Evolutionary conservation across 495 filamentous ascomycete genomes (phyloP).

Genomic region (Cercophora newfieldiana): DNA sequence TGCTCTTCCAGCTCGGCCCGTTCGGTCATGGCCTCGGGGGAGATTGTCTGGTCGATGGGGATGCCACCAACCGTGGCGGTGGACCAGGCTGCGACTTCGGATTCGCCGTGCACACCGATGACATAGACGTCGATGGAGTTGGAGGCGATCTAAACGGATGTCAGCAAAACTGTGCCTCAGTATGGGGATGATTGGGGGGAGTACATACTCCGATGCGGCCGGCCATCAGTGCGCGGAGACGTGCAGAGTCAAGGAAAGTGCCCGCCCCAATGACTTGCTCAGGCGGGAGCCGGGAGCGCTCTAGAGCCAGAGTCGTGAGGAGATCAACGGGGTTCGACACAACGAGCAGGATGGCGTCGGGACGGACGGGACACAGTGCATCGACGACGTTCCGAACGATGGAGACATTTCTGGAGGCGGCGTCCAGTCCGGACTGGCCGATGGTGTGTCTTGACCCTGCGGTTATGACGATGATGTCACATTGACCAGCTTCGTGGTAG

Average conservation of each 20-base stretch:
- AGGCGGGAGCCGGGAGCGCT: constrained; percentile 38
- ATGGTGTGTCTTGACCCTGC: constrained; percentile 44
- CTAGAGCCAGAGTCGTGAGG: constrained; percentile 42
- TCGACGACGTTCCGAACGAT: constrained; percentile 40
- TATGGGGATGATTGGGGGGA: background rate
- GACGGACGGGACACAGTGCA: constrained; percentile 40
- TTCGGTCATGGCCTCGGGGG: constrained; percentile 11
- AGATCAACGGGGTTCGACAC: constrained; percentile 53
- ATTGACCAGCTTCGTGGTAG: constrained; percentile 43
- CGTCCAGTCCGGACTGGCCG: constrained; percentile 44
- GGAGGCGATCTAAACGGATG: constrained; percentile 30
- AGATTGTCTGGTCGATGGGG: constrained; percentile 32
- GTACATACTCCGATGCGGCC: constrained; percentile 34
- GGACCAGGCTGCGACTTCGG: constrained; percentile 48
- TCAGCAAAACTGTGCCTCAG: background rate
- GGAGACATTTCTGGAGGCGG: constrained; percentile 43
- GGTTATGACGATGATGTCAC: constrained; percentile 49
- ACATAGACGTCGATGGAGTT: constrained; percentile 43
- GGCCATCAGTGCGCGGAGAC: constrained; percentile 41
- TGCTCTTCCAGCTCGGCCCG: constrained; percentile 30
- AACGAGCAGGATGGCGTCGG: constrained; percentile 42
- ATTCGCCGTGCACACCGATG: constrained; percentile 47
- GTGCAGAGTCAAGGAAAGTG: constrained; percentile 42
- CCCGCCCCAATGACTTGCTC: constrained; percentile 45
- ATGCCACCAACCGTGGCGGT: constrained; percentile 32